These are phyloP conservation scores for Gaeumannomyces sp. DNA, from an alignment of 2,329 filamentous ascomycete genomes.

Conservation along the genomic window DNA sequence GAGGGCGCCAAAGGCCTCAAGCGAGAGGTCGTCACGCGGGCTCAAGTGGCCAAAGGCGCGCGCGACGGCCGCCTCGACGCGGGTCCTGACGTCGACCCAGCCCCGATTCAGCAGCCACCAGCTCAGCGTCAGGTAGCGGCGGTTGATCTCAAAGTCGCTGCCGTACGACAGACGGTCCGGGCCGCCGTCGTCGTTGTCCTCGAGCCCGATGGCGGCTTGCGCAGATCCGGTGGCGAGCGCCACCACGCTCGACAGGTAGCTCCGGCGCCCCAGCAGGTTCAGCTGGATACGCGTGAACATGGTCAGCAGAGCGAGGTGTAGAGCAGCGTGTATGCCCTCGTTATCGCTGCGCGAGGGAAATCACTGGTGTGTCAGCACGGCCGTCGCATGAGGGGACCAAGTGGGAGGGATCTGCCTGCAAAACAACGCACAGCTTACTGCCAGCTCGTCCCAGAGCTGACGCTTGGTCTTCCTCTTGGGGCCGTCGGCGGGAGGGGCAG, in stretches of 20 bases:
- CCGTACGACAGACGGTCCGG: slow-evolving; percentile 69
- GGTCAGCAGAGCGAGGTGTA: slow-evolving; percentile 87
- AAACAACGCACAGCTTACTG: slow-evolving; percentile 72
- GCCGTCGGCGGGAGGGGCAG: slow-evolving; percentile 12
- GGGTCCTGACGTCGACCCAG: slow-evolving; percentile 74
- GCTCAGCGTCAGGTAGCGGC: slow-evolving; percentile 90
- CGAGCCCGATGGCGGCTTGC: slow-evolving; percentile 75
- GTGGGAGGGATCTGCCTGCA: neutral
- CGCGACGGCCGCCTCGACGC: slow-evolving; percentile 78
- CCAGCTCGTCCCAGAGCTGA: slow-evolving; percentile 95
- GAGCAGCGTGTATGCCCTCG: slow-evolving; percentile 81
- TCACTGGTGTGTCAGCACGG: neutral
- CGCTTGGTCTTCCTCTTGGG: slow-evolving; percentile 65
- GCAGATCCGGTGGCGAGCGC: slow-evolving; percentile 73
- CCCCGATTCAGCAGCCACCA: slow-evolving; percentile 96
- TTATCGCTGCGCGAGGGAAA: slow-evolving; percentile 59
- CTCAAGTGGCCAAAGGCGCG: slow-evolving; percentile 86
- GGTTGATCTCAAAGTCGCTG: slow-evolving; percentile 93
- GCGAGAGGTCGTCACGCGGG: slow-evolving; percentile 78
- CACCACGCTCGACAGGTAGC: slow-evolving; percentile 92
- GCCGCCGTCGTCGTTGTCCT: slow-evolving; percentile 89
- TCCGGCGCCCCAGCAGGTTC: slow-evolving; percentile 90
- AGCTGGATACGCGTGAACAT: slow-evolving; percentile 93
- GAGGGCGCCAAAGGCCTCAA: slow-evolving; percentile 73
- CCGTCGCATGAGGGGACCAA: neutral